Conservation (phyloP, 192 early-diverging fungal species). For the Chytriomyces sp. region DNA sequence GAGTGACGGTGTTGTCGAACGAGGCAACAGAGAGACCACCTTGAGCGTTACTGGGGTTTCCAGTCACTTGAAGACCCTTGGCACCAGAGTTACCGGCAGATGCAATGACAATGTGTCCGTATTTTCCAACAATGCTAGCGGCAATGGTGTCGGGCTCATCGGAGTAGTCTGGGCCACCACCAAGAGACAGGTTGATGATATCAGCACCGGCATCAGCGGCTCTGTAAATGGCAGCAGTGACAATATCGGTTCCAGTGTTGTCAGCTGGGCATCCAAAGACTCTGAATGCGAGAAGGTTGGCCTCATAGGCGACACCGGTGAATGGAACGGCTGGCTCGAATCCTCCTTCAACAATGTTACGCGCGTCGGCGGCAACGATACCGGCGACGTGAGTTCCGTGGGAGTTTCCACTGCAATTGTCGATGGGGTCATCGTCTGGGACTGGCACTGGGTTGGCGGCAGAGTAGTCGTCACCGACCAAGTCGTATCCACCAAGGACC, state of each 20-base stretch:
- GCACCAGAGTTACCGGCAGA: constrained; percentile 78
- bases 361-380: constrained; percentile 49
- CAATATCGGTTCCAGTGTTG: constrained; percentile 68
- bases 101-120: constrained; percentile 57
- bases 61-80: constrained; percentile 58
- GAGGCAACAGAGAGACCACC: constrained; percentile 37
- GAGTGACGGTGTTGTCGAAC: constrained; percentile 5
- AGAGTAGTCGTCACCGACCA: constrained; percentile 51
- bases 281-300: constrained; percentile 78
- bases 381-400: constrained; percentile 63
- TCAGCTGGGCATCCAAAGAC: constrained; percentile 59
- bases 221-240: constrained; percentile 51
- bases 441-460: background rate
- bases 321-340: constrained; percentile 28
- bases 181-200: constrained; percentile 67
- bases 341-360: constrained; percentile 21
- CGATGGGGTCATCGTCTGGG: constrained; percentile 54
- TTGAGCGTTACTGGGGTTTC: constrained; percentile 12
- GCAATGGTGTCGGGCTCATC: constrained; percentile 66
- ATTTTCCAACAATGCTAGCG: constrained; percentile 54
- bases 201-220: background rate
- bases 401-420: constrained; percentile 43
- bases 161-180: constrained; percentile 64
- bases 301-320: constrained; percentile 83
- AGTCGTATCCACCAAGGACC: constrained; percentile 44